Evolutionary conservation across 129 eudicot genomes (phyloP).

Genomic region (Scalesia atractyloides): DNA sequence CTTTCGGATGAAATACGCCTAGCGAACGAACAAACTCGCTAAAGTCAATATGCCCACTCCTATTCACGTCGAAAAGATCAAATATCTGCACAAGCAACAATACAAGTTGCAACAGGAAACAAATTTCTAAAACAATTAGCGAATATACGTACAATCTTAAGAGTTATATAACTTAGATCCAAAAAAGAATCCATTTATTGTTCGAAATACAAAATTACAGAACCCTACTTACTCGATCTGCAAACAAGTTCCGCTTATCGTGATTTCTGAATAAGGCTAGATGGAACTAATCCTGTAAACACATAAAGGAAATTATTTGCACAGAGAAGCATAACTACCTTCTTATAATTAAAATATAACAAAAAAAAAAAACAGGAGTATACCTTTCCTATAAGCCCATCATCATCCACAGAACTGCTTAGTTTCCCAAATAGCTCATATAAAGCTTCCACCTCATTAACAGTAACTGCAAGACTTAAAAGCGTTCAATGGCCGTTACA

Average conservation of each 20-base stretch:
- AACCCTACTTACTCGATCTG: constrained; percentile 47
- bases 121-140: background rate
- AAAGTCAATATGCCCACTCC: constrained; percentile 52
- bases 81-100: constrained; percentile 34
- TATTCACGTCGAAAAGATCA: constrained; percentile 50
- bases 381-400: constrained; percentile 51
- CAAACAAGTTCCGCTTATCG: constrained; percentile 45
- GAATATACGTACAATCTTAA: background rate
- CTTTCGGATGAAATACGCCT: constrained; percentile 60
- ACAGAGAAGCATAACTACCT: background rate
- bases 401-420: constrained; percentile 55
- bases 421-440: constrained; percentile 51
- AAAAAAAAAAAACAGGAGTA: background rate
- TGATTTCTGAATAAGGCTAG: constrained; percentile 49
- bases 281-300: constrained; percentile 58
- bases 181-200: background rate
- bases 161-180: background rate
- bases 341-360: background rate
- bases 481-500: background rate
- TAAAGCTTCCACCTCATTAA: constrained; percentile 51
- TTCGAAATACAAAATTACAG: constrained; percentile 1
- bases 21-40: constrained; percentile 58
- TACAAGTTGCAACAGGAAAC: background rate
- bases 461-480: constrained; percentile 43
- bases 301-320: constrained; percentile 14